phyloP scores from a whole-genome alignment of 2,329 filamentous ascomycete species.

The Daldinia eschscholtzii region DNA sequence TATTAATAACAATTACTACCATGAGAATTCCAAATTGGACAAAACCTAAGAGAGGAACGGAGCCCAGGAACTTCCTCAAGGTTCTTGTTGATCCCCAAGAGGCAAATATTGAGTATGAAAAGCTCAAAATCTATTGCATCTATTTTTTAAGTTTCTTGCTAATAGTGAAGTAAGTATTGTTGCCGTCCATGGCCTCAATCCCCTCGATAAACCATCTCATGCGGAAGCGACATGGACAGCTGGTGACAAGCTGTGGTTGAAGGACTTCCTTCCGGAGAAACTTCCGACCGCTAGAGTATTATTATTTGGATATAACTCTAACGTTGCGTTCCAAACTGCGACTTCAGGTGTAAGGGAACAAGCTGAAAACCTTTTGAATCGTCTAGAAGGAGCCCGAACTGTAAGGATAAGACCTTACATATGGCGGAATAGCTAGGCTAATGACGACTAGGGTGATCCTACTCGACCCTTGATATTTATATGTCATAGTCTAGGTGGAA shows the following conservation, averaged over 20 bases:
- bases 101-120: conserved; percentile 23
- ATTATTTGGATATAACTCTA: conserved; percentile 37
- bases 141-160: not conserved
- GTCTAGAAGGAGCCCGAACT: conserved; percentile 8
- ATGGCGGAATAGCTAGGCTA: too few species aligned
- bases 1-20: too few species aligned
- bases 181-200: conserved; percentile 38
- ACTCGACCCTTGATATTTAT: conserved; percentile 37
- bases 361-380: conserved; percentile 34
- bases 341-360: conserved; percentile 28
- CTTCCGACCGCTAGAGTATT: conserved; percentile 26
- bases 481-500: conserved; percentile 35
- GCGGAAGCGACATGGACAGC: conserved; percentile 35
- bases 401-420: conserved; percentile 2
- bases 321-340: conserved; percentile 31
- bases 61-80: conserved; percentile 21
- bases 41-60: too few species aligned
- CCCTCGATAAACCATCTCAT: conserved; percentile 26
- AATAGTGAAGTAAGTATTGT: conserved; percentile 31
- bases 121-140: too few species aligned
- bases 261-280: conserved; percentile 31
- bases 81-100: conserved; percentile 22
- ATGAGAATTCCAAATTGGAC: too few species aligned
- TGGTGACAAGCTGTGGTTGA: conserved; percentile 30
- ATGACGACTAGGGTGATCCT: conserved; percentile 13